A percentile compares a stretch with the other conserved stretches of the same genome.
phyloP scores from a whole-genome alignment of 495 filamentous ascomycete genomes.

The Elaphomyces granulatus region DNA sequence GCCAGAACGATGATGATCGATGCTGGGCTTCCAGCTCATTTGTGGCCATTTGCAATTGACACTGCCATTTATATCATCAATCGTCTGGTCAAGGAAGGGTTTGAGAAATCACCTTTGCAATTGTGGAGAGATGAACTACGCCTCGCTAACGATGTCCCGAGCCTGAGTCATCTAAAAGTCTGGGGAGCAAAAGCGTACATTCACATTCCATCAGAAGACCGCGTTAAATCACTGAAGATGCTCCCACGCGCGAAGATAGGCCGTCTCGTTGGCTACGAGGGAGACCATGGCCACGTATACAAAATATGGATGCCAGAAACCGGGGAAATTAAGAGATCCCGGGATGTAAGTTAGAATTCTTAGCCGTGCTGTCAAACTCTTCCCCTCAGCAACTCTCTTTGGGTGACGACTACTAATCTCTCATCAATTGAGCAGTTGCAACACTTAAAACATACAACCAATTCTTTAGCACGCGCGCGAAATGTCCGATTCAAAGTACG shows the following conservation, averaged over 20 bases:
- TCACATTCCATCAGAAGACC: not conserved
- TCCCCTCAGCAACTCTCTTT: too few relatives aligned
- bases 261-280: not conserved
- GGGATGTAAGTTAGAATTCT: too few relatives aligned
- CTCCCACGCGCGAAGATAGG: not conserved
- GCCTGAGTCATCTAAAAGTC: not conserved
- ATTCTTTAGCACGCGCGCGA: too few relatives aligned
- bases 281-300: not conserved
- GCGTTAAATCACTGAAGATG: not conserved
- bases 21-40: not conserved
- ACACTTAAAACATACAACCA: too few relatives aligned
- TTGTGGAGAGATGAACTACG: not conserved
- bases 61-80: not conserved
- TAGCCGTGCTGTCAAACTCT: too few relatives aligned
- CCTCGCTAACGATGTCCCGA: not conserved
- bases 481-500: too few relatives aligned
- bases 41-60: slow-evolving; percentile 1
- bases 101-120: not conserved
- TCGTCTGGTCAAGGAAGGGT: not conserved
- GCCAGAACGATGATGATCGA: not conserved
- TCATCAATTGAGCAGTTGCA: too few relatives aligned
- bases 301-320: slow-evolving; percentile 1
- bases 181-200: not conserved
- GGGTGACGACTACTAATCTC: too few relatives aligned
- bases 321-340: not conserved